Base-by-base conservation (phyloP, 345 rosid genomes). In the Draba incana region DNA sequence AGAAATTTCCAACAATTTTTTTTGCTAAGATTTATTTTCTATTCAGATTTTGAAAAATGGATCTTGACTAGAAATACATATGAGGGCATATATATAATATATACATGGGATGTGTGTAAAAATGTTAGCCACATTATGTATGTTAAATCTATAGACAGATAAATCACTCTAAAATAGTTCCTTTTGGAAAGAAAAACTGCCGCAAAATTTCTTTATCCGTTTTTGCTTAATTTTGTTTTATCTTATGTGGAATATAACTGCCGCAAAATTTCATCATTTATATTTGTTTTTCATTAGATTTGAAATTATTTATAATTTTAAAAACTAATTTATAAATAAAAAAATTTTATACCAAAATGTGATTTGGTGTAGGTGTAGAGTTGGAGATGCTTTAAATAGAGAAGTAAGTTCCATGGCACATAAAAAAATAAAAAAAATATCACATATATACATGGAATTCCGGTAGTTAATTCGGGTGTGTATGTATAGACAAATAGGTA, bases 401-500 rank as follows among this genome's bases (percentile, higher is more conserved):
- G 57, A 55, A 63, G 57, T 33, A 49, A 56, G 41, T n/a, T 24
- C 16, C 39, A 13, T 11, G 45, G 43, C 38, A 43, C 30, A 64
- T 44, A 38, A 59, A 1, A 28, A 28, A 28, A 28, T 2, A 0
- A 20, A 33, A 16, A 48, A 3, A 24, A 27, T 28, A 31, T 3
- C 39, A 47, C 6, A 23, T 10, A 49, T 12, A 48, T 57, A 54
- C 6, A 47, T 37, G 44, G 24, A 42, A 24, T 37, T 33, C 10
- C 20, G 25, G 14, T 44, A 43, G 53, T 66, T 31, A 15, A 52
- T 39, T 6, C 25, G 51, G 12, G 39, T 28, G 44, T 49, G 30
- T 51, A 3, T 16, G 38, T 39, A 45, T 23, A 52, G 41, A 72
- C 47, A 64, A 47, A 72, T 46, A 13, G 38, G 64, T 55, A 66